phyloP scores from a whole-genome alignment of 345 rosid genomes.

The Sisymbrium irio region DNA sequence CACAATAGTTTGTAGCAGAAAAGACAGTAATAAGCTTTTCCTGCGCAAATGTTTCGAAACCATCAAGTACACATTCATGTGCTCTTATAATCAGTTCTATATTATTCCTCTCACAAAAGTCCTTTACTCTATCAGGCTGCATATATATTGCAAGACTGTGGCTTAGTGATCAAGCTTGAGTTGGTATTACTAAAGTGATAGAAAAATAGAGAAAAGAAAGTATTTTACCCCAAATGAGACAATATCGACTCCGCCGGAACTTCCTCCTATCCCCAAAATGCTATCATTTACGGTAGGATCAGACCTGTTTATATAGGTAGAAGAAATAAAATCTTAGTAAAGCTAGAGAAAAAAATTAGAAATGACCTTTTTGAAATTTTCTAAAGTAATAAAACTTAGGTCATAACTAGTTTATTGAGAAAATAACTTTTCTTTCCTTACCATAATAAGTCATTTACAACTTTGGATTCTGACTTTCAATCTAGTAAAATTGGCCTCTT shows the following conservation, averaged over 20 bases:
- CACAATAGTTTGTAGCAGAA: slow-evolving; percentile 93
- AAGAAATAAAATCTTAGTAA: neutral
- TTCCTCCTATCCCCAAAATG: slow-evolving; percentile 67
- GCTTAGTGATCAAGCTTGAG: neutral
- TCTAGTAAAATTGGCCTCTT: slow-evolving; percentile 82
- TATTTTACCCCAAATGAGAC: slow-evolving; percentile 79
- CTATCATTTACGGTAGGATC: slow-evolving; percentile 84
- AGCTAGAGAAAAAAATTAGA: no score
- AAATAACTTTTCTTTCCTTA: slow-evolving; percentile 26
- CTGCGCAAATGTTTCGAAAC: slow-evolving; percentile 83
- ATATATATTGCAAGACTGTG: neutral
- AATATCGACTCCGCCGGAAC: slow-evolving; percentile 69
- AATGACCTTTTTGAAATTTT: no score
- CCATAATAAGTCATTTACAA: slow-evolving; percentile 84
- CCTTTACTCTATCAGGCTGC: slow-evolving; percentile 84
- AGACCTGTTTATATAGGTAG: slow-evolving; percentile 53
- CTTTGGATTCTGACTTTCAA: slow-evolving; percentile 40
- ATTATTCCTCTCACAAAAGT: slow-evolving; percentile 67
- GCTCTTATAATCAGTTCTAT: slow-evolving; percentile 74
- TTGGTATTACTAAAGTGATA: neutral
- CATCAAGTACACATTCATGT: slow-evolving; percentile 91
- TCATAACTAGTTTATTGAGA: no score
- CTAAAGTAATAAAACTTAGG: no score
- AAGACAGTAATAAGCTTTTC: slow-evolving; percentile 85
- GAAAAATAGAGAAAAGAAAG: neutral